These are phyloP conservation scores for Citrullus amarus DNA, from an alignment of 306 rosid genomes.

Conservation along the genomic window DNA sequence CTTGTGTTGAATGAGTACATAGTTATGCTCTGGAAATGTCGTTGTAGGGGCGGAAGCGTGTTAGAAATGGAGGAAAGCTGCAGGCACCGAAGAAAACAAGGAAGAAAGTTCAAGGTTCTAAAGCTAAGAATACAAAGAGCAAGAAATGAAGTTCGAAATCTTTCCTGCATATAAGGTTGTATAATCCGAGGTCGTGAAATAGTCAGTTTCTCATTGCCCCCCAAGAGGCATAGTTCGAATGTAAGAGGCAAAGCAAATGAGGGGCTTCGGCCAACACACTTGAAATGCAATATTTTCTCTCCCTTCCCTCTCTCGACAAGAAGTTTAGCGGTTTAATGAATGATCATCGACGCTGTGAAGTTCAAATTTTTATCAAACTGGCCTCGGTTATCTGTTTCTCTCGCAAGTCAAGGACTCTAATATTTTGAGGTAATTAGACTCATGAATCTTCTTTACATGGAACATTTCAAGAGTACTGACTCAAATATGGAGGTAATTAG, in stretches of 20 bases:
- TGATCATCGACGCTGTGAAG: no score
- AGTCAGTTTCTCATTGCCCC: neutral
- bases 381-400: no score
- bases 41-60: conserved; percentile 73
- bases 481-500: no score
- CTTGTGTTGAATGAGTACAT: neutral
- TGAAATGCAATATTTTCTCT: no score
- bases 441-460: no score
- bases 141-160: conserved; percentile 37
- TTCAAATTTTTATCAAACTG: no score
- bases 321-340: no score
- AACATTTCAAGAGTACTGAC: no score
- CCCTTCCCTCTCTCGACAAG: no score
- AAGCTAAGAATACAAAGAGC: conserved; percentile 55
- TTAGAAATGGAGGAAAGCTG: conserved; percentile 49
- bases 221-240: neutral
- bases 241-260: neutral
- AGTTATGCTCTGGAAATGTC: conserved; percentile 11
- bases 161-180: neutral
- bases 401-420: no score
- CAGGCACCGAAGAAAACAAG: conserved; percentile 54
- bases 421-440: no score
- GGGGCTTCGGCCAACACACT: no score
- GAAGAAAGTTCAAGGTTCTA: conserved; percentile 58
- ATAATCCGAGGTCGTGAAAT: neutral